Conservation (phyloP, 2,329 filamentous ascomycete species). For the Juglanconis sp. region DNA sequence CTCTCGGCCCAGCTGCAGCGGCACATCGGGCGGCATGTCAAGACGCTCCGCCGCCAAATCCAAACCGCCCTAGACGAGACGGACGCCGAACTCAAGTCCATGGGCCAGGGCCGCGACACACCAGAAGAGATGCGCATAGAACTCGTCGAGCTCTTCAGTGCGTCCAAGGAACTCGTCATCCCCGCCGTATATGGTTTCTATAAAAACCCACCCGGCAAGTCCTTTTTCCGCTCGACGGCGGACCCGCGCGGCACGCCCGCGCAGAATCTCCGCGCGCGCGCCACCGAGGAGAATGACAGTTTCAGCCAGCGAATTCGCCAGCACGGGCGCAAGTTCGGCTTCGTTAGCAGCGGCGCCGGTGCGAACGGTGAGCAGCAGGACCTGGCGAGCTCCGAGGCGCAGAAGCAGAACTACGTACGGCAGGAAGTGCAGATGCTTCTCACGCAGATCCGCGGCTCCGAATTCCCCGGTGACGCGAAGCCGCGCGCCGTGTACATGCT, state of each 20-base stretch:
- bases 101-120: conserved; percentile 49
- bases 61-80: conserved; percentile 47
- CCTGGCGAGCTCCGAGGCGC: conserved; percentile 21
- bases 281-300: conserved; percentile 49
- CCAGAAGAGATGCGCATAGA: conserved; percentile 52
- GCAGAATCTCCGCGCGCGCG: conserved; percentile 49
- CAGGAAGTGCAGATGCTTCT: conserved; percentile 48
- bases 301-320: conserved; percentile 47
- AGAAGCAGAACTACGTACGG: conserved; percentile 46
- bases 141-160: conserved; percentile 51
- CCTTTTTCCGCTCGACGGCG: conserved; percentile 48
- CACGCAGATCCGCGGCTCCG: conserved; percentile 49
- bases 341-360: conserved; percentile 27
- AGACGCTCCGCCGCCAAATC: conserved; percentile 47
- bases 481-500: conserved; percentile 52
- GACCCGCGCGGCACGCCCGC: conserved; percentile 48
- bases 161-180: conserved; percentile 51
- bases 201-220: conserved; percentile 51
- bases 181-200: conserved; percentile 53
- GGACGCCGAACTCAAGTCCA: conserved; percentile 46
- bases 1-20: conserved; percentile 48
- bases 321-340: conserved; percentile 47
- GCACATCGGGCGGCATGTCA: conserved; percentile 51
- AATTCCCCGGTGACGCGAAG: conserved; percentile 51
- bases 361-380: conserved; percentile 26